Base-by-base conservation (phyloP, 225 moss, liverwort and hornwort species). In the Climacium dendroides region DNA sequence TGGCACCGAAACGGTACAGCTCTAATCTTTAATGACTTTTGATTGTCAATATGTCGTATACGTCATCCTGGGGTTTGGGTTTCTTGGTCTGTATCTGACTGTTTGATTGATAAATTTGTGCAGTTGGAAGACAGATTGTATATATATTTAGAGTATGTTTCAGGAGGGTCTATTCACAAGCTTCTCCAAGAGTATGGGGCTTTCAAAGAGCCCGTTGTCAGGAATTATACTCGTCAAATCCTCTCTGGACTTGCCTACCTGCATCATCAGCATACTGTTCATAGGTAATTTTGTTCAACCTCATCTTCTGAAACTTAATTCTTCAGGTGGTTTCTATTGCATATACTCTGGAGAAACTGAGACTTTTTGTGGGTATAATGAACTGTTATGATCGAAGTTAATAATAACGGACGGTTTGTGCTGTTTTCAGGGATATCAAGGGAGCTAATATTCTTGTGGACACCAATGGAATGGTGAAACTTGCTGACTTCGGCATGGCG, bases 401-500 rank as follows among this genome's bases (percentile, higher is more conserved):
- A 43, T 60, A n/a, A 16, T 57, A 57, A 84, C 52, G 14, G 54
- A 57, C 13, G 22, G 20, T 43, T 90, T 52, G 71, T 32, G 72
- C 53, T 92, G 63, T 34, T 76, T 88, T 82, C 94, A 97, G 97
- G 92, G 99, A 99, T 88, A 95, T 99, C 34, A 99, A 99, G 89
- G 97, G 97, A 89, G 99, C 99, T n/a, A 99, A 99, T 88, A 99
- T 99, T 92, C 94, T 99, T 76, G 97, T 99, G 80, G 99, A 99
- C 94, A 94, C 92, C 87, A 94, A 86, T 78, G 97, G 99, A 90
- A 93, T 89, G 75, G 96, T 97, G 90, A 99, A 99, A 91, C 94
- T 99, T 86, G 99, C 99, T 54, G 99, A 99, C 87, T 99, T 99
- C 85, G 99, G 97, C 82, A 94, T 97, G 95, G 97, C 97, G n/a